Evolutionary conservation across 225 moss, liverwort and hornwort species (phyloP), one percentile per base, ranked within the genome.

Genomic region (Antitrichia curtipendula): DNA sequence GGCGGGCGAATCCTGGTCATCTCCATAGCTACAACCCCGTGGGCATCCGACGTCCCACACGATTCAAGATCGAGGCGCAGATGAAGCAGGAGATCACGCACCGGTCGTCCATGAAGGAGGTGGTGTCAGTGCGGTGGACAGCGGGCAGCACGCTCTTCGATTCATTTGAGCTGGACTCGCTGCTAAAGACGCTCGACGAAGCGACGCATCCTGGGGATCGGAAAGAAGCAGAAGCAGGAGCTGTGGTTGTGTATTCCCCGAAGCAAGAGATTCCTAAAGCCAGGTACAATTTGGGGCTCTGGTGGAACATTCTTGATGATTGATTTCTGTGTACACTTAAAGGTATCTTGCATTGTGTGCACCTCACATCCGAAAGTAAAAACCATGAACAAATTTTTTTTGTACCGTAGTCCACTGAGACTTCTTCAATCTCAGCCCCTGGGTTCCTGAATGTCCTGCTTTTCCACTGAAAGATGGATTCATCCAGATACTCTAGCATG

Each of bases 41-140:
- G 11, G 62, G 88, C 50, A 57, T 87, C 28, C 90, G 90, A 34
- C 84, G 91, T 49, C 86, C 88, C 3, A 70, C 90, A 5, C 92
- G 94, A 9, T 94, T 94, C 90, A 94, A 92, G 90, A 94, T 94
- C 61, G 94, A 94, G 85, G 94, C 94, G 28, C 91, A 91, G 78
- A 94, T 90, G 94, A 92, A 81, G 83, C 87, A 91, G 15, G 91
- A 89, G 84, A 49, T 86, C 53, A 76, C 75, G 54, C 91, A 90
- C 80, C 81, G 81, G 83, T 89, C 91, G 9, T 41, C 50, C 69
- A 73, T 84, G 87, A 63, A 50, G 22, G 85, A 87, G 49, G 81
- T 61, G 21, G 56, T 49, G 23, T 80, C 79, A 8, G 29, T 56
- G 41, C 85, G 86, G n/a, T 92, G 93, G 93, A 88, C 89, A 24